A percentile compares a stretch with the other conserved stretches of the same genome.
Evolutionary conservation across 116 monocot species (phyloP).

Genomic region (Iris pallida): DNA sequence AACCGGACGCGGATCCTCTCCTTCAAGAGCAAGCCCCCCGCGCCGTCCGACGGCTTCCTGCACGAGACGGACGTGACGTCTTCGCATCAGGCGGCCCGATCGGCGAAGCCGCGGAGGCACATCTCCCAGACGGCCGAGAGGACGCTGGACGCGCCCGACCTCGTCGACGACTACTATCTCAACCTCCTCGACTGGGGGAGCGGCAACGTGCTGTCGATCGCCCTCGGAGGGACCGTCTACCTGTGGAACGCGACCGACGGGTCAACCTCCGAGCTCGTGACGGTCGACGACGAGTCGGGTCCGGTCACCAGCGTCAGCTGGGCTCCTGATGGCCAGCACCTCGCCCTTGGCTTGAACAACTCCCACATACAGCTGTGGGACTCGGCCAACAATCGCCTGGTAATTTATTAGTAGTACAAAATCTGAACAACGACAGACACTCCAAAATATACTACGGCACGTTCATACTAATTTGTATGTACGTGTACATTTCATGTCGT

Average conservation of each 20-base stretch:
- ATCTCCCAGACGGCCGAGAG: constrained; percentile 56
- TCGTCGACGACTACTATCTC: constrained; percentile 67
- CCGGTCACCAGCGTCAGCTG: constrained; percentile 67
- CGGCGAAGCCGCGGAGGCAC: background rate
- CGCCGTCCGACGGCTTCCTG: constrained; percentile 7
- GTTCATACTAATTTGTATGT: too few species aligned
- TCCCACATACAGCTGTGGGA: constrained; percentile 77
- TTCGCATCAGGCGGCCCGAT: background rate
- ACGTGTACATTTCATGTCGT: too few species aligned
- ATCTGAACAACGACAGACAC: too few species aligned
- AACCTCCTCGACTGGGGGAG: constrained; percentile 77
- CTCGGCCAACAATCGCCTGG: constrained; percentile 36
- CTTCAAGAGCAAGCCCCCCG: constrained; percentile 65
- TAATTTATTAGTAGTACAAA: constrained; percentile 22
- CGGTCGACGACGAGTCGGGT: constrained; percentile 46
- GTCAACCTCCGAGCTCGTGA: constrained; percentile 56
- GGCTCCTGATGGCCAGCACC: constrained; percentile 71
- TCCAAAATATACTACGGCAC: too few species aligned
- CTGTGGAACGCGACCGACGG: constrained; percentile 59
- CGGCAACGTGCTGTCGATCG: constrained; percentile 57
- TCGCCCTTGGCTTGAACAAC: constrained; percentile 60
- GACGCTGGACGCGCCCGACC: constrained; percentile 54
- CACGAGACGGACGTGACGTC: constrained; percentile 8
- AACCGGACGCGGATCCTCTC: constrained; percentile 65
- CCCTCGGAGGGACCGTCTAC: constrained; percentile 55